Conservation (phyloP, 768 basidiomycete species). For the Strobilomyces dryophilus region DNA sequence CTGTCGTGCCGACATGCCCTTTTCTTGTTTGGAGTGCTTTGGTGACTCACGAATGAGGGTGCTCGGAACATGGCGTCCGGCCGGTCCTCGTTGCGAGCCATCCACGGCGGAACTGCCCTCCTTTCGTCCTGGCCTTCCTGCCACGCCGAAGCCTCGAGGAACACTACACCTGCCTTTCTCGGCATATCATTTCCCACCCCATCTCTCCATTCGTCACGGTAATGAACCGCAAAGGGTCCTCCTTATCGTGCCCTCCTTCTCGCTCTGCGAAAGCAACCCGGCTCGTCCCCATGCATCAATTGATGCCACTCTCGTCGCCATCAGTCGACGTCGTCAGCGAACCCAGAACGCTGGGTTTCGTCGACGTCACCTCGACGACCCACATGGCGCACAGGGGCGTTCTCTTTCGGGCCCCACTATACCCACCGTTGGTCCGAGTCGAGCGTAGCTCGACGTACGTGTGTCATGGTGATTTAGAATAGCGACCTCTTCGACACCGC, state of each 20-base stretch:
- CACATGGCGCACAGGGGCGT: neutral
- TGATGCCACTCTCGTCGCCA: too few relatives aligned
- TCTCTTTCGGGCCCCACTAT: conserved; percentile 16
- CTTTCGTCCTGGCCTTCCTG: conserved; percentile 10
- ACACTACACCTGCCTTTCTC: conserved; percentile 20
- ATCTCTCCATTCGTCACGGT: conserved; percentile 13
- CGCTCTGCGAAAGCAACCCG: neutral
- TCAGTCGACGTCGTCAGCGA: neutral
- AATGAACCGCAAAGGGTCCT: conserved; percentile 16
- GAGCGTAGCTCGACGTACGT: neutral
- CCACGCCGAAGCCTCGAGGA: conserved; percentile 31
- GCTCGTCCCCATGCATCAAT: conserved; percentile 2
- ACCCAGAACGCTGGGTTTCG: neutral
- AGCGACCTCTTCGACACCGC: conserved; percentile 3
- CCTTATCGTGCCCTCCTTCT: neutral
- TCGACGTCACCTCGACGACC: conserved; percentile 8
- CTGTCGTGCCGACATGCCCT: conserved; percentile 32
- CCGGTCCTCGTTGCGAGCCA: conserved; percentile 25
- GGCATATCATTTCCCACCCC: conserved; percentile 17
- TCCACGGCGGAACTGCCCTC: conserved; percentile 19
- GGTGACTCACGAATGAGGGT: conserved; percentile 22
- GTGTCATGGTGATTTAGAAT: conserved; percentile 19
- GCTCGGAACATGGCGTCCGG: conserved; percentile 12
- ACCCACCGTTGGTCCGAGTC: conserved; percentile 20
- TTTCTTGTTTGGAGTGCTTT: conserved; percentile 29